Evolutionary conservation across 2,329 filamentous ascomycete genomes (phyloP).

Genomic region (Sclerotinia borealis): DNA sequence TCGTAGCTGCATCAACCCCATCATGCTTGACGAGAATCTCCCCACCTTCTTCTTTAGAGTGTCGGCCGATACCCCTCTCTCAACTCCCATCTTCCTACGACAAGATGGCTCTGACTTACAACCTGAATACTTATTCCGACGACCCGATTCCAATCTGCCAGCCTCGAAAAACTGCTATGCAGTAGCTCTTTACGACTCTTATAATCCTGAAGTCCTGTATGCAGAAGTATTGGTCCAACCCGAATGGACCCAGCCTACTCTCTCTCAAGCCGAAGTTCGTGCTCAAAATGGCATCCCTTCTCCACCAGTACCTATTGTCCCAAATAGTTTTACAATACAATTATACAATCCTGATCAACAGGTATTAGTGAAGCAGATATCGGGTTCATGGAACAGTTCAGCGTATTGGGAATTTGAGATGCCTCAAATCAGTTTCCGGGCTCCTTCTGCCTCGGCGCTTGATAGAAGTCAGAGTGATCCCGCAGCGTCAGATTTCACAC

Average conservation of each 20-base stretch:
- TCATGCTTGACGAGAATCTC: conserved; percentile 91
- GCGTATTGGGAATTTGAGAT: conserved; percentile 90
- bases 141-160: conserved; percentile 64
- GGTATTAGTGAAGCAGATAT: conserved; percentile 62
- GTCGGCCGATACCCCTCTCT: conserved; percentile 46
- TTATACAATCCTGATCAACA: conserved; percentile 93
- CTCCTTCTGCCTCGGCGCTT: conserved; percentile 70
- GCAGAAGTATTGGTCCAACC: conserved; percentile 81
- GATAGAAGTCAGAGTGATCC: conserved; percentile 66
- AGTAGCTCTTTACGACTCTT: conserved; percentile 76
- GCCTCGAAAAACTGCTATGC: conserved; percentile 78
- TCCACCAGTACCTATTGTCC: conserved; percentile 65
- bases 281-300: conserved; percentile 59
- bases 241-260: conserved; percentile 75
- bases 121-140: conserved; percentile 74
- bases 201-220: conserved; percentile 74
- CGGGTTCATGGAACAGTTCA: conserved; percentile 72
- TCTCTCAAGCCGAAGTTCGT: conserved; percentile 76
- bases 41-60: conserved; percentile 58
- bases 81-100: conserved; percentile 50
- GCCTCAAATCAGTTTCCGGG: conserved; percentile 75
- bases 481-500: conserved; percentile 48
- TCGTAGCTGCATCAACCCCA: conserved; percentile 1
- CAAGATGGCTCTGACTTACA: conserved; percentile 76
- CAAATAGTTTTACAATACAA: conserved; percentile 73